Percentiles rank a stretch among this genome's conserved stretches.
phyloP scores from a whole-genome alignment of 352 stramenopile genomes.

The Globisporangium barbulae region DNA sequence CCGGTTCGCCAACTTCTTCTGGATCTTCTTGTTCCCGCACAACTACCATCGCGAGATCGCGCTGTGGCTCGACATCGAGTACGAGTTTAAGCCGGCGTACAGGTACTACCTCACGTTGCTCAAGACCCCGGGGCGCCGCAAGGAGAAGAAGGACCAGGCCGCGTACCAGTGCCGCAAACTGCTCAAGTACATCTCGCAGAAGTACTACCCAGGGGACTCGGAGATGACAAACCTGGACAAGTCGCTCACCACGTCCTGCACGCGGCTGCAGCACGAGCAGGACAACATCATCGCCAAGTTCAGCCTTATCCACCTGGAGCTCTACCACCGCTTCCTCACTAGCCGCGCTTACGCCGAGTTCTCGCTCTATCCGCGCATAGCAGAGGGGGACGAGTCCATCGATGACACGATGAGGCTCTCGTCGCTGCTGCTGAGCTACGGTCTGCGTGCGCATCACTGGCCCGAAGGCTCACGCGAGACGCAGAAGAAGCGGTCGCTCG shows the following conservation, averaged over 20 bases:
- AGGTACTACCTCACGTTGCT: conserved; percentile 62
- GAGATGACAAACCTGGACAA: conserved; percentile 72
- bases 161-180: conserved; percentile 63
- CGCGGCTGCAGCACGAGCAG: conserved; percentile 72
- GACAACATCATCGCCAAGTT: conserved; percentile 83
- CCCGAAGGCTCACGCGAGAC: conserved; percentile 42
- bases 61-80: conserved; percentile 84
- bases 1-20: conserved; percentile 86
- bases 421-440: conserved; percentile 70
- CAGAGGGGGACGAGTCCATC: conserved; percentile 53
- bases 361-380: conserved; percentile 64
- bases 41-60: conserved; percentile 87
- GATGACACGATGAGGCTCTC: conserved; percentile 74
- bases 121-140: conserved; percentile 39
- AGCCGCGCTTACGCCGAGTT: conserved; percentile 85
- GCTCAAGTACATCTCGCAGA: conserved; percentile 82
- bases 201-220: conserved; percentile 76
- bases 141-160: conserved; percentile 58
- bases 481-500: conserved; percentile 62
- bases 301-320: conserved; percentile 78
- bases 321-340: conserved; percentile 84
- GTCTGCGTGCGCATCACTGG: conserved; percentile 81
- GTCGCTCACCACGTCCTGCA: conserved; percentile 62
- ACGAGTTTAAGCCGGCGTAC: conserved; percentile 85
- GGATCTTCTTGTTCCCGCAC: conserved; percentile 87